Evolutionary conservation across 2,329 filamentous ascomycete species (phyloP), one percentile per base, ranked within the genome.

Genomic region (Exophiala lecanii-corni): DNA sequence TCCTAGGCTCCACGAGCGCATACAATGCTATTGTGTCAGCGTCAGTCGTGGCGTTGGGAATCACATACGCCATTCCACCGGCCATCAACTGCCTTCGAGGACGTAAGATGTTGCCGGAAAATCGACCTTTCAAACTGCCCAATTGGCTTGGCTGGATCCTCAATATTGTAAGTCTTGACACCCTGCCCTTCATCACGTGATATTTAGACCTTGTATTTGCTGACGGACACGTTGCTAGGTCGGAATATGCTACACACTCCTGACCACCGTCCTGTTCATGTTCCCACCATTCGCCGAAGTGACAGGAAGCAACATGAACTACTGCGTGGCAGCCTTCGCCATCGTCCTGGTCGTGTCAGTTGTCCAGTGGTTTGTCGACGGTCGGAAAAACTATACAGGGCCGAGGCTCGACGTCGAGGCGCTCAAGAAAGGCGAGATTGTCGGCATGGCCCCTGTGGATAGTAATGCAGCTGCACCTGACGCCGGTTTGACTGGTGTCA

Each of bases 231-330:
- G n/a, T 7, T 17, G 9, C 19, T 43, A 55, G 53, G 35, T 76
- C 19, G 82, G 84, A 4, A 70, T 89, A 35, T 67, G 68, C 0
- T 89, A 83, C 63, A 76, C 82, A 1, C 65, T 78, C 9, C 60
- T 88, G n/a, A 88, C 84, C 0, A 87, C 82, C 0, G 78, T 87
- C 1, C 70, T 89, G 1, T 88, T 88, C 63, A 72, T 87, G 15
- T 86, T 88, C 63, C 84, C 84, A 2, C 84, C 84, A 0, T 73
- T 72, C 5, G 57, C 81, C 3, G 82, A 81, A 0, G 80, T 82
- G 2, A 79, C 78, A 0, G 70, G 73, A 0, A 76, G 66, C 53
- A 86, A 77, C 64, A 88, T 88, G 84, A 89, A 69, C 51, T 69
- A 69, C 55, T 68, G 64, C 45, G 60, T 69, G 16, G 76, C 73